Base-by-base conservation (phyloP, 345 rosid species). In the Camelina hispida region DNA sequence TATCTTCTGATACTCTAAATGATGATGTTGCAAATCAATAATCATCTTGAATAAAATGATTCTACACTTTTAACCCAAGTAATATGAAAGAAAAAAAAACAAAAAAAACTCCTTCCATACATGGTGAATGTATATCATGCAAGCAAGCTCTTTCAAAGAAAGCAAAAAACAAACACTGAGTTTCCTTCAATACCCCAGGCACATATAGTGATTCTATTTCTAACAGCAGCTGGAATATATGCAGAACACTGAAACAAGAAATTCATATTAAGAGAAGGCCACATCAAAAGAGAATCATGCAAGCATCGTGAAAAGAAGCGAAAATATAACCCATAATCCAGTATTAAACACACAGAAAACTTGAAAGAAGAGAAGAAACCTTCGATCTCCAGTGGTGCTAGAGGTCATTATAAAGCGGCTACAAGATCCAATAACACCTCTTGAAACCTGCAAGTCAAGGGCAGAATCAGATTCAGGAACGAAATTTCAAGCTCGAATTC, bases 331-430 rank as follows among this genome's bases (percentile, higher is more conserved):
- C 3, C 18, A 30, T 14, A 64, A 43, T 25, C 47, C 14, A 54
- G 47, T 15, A 62, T 20, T 1, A n/a, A 54, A 65, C 28, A 46
- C 18, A 57, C 9, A 48, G 6, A 17, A 50, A 50, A 14, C 40
- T 22, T 9, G 11, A 46, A 16, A 57, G 20, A 58, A 65, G 0
- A 71, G 47, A 40, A 64, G 47, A 40, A 64, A 77, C 80, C 80
- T 77, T 40, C 80, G 72, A 71, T 77, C 80, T 64, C 80, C 80
- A 40, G 80, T 58, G 14, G 80, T 66, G 57, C 57, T 66, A 42
- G 81, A 71, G 77, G 72, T 51, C 81, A 78, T 78, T 58, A 78
- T 60, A 56, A 50, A 28, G 62, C 76, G 42, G 62, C 62, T 71
- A 77, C 72, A 71, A 28, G 56, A 78, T 51, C 51, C 62, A 59